phyloP scores from a whole-genome alignment of 305 asterid genomes.

The Fraxinus angustifolia region DNA sequence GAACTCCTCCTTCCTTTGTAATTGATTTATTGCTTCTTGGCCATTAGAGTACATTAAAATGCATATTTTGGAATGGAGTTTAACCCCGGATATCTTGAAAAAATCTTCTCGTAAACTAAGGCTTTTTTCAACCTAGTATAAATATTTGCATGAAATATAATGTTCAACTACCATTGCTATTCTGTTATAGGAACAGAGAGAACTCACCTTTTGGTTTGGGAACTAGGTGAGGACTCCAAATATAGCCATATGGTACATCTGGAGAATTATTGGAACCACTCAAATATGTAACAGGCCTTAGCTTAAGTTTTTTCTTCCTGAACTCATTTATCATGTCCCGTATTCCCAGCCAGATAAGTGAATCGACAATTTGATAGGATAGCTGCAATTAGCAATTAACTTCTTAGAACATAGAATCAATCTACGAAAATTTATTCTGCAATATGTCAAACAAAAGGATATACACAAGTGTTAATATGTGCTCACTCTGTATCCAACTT shows the following conservation, averaged over 20 bases:
- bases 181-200: slow-evolving; percentile 1
- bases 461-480: slow-evolving; percentile 10
- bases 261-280: slow-evolving; percentile 54
- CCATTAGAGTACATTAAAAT: neutral
- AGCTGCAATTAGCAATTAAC: slow-evolving; percentile 43
- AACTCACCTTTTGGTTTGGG: slow-evolving; percentile 81
- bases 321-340: slow-evolving; percentile 89
- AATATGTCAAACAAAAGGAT: neutral
- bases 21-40: neutral
- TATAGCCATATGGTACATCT: slow-evolving; percentile 69
- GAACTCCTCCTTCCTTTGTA: neutral
- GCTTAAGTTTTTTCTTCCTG: slow-evolving; percentile 69
- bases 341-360: slow-evolving; percentile 83
- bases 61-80: neutral
- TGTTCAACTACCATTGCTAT: neutral
- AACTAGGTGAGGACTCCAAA: slow-evolving; percentile 96
- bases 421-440: neutral
- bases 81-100: neutral
- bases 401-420: slow-evolving; percentile 1
- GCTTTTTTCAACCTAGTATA: neutral
- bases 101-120: neutral
- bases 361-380: slow-evolving; percentile 83
- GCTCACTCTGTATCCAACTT: slow-evolving; percentile 78
- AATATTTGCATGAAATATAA: neutral
- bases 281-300: slow-evolving; percentile 77